Evolutionary conservation across 1,284 basidiomycete species (phyloP).

Genomic region (Malassezia caprae): DNA sequence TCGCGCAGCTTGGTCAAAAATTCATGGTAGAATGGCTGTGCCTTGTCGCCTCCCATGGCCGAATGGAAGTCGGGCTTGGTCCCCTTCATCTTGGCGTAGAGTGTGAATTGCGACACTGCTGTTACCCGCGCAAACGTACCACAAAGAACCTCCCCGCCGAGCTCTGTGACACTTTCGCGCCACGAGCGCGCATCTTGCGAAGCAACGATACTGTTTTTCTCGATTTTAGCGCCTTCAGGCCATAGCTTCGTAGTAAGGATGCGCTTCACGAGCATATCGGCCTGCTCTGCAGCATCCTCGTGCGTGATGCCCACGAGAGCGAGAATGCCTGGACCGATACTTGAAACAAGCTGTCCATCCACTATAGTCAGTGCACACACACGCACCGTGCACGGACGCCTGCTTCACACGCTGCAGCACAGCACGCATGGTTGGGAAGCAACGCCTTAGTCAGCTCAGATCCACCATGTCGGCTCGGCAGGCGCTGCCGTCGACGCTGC

Average conservation of each 20-base stretch:
- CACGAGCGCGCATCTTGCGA: constrained; percentile 33
- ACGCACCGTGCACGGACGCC: constrained; percentile 39
- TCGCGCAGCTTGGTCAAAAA: constrained; percentile 27
- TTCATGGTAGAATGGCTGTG: constrained; percentile 30
- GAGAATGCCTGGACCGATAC: constrained; percentile 41
- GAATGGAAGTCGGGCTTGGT: constrained; percentile 45
- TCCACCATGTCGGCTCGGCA: neutral
- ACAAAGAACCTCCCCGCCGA: constrained; percentile 41
- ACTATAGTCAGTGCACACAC: constrained; percentile 18
- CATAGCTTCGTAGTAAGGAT: constrained; percentile 37
- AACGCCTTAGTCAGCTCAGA: constrained; percentile 6
- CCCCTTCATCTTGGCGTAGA: constrained; percentile 39
- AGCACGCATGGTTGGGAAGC: constrained; percentile 24
- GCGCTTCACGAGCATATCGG: constrained; percentile 26
- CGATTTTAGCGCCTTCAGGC: constrained; percentile 24
- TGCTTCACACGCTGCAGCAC: constrained; percentile 44
- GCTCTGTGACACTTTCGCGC: constrained; percentile 32
- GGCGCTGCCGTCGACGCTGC: constrained; percentile 30
- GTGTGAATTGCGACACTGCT: constrained; percentile 42
- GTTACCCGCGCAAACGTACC: constrained; percentile 13
- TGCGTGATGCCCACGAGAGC: constrained; percentile 36
- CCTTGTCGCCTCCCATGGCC: constrained; percentile 30
- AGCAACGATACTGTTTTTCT: neutral
- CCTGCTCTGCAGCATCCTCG: constrained; percentile 35
- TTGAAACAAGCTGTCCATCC: constrained; percentile 34